Evolutionary conservation across 805 yeast genomes (phyloP).

Genomic region (Jamesozyma lodderae): DNA sequence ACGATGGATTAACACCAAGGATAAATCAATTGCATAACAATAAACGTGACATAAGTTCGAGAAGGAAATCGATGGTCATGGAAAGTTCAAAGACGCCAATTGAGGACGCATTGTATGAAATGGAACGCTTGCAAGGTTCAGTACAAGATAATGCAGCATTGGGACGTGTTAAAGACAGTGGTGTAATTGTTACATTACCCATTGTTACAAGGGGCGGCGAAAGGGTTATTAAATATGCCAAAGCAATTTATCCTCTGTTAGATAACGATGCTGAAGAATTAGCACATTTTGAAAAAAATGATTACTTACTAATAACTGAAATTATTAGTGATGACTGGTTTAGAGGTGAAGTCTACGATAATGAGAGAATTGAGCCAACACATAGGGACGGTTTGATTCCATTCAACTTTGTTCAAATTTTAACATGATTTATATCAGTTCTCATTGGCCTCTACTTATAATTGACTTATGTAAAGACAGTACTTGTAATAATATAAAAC

Average conservation of each 20-base stretch:
- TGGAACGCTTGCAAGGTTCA: conserved; percentile 24
- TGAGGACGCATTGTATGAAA: conserved; percentile 27
- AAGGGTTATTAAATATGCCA: conserved; percentile 25
- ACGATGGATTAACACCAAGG: background rate
- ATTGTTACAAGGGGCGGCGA: conserved; percentile 20
- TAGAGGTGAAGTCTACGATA: conserved; percentile 28
- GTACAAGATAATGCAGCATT: conserved; percentile 13
- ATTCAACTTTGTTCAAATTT: conserved; percentile 18
- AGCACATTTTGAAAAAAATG: conserved; percentile 25
- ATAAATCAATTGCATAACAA: background rate
- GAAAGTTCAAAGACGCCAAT: conserved; percentile 21
- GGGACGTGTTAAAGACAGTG: conserved; percentile 24
- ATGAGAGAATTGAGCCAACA: conserved; percentile 13
- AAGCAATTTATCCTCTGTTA: conserved; percentile 24
- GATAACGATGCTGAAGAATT: conserved; percentile 25
- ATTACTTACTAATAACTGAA: conserved; percentile 25
- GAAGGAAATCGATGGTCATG: conserved; percentile 26
- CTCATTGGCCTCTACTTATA: too few species aligned
- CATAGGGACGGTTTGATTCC: conserved; percentile 23
- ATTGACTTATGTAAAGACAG: too few species aligned
- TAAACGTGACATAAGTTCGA: background rate
- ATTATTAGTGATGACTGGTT: conserved; percentile 28
- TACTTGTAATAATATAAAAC: too few species aligned
- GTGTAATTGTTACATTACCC: conserved; percentile 28
- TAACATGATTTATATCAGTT: background rate